Conservation (phyloP, 2,329 filamentous ascomycete species). For the Neonectria hederae region DNA sequence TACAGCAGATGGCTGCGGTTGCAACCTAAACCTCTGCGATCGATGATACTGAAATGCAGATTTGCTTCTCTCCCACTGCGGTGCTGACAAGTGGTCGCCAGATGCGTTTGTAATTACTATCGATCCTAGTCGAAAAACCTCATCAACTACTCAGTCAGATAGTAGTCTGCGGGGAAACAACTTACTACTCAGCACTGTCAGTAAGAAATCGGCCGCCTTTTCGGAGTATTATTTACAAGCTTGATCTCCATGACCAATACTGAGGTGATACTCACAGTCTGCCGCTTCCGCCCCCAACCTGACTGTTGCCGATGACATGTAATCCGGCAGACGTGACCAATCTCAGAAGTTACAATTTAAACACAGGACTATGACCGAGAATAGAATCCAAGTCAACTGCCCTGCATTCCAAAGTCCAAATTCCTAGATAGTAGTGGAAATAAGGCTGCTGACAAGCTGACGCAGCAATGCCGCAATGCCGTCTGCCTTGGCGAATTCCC, state of each 20-base stretch:
- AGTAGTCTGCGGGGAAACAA: neutral
- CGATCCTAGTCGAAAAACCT: neutral
- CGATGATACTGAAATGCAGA: neutral
- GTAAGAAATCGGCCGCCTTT: neutral
- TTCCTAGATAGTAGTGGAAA: neutral
- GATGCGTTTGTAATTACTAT: too few species aligned
- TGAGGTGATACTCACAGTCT: neutral
- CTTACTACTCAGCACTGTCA: neutral
- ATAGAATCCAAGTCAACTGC: neutral
- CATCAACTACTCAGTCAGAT: too few species aligned
- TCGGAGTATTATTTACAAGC: neutral
- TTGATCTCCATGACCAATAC: neutral
- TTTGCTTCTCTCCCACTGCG: neutral
- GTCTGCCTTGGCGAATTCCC: neutral
- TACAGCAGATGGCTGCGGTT: neutral
- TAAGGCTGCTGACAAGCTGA: neutral
- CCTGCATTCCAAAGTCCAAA: neutral
- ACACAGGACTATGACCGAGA: neutral
- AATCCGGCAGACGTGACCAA: neutral
- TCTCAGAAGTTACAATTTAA: neutral
- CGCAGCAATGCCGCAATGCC: neutral
- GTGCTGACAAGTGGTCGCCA: too few species aligned
- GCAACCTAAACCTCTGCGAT: neutral
- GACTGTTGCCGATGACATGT: neutral
- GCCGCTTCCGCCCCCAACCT: conserved; percentile 1